These are phyloP conservation scores for Gaertneriomyces semiglobifer DNA, from an alignment of 192 early-diverging fungal species.

Conservation along the genomic window DNA sequence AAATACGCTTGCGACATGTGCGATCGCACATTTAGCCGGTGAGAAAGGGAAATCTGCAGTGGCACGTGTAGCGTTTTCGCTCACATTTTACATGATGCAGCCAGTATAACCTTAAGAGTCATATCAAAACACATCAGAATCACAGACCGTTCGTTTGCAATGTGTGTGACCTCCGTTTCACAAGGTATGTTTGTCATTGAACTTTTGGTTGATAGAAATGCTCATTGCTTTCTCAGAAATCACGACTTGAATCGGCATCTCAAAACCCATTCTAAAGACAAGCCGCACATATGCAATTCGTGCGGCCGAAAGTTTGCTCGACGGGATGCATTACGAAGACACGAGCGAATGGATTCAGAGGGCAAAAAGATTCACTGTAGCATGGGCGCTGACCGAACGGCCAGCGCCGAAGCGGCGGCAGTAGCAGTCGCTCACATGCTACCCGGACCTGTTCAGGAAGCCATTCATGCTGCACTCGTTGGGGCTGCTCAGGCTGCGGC, in stretches of 20 bases:
- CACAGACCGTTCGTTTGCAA: constrained; percentile 40
- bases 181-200: constrained; percentile 26
- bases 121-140: constrained; percentile 43
- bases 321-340: constrained; percentile 39
- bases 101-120: constrained; percentile 40
- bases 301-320: constrained; percentile 41
- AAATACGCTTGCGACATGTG: constrained; percentile 27
- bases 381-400: not conserved
- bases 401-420: constrained; percentile 1
- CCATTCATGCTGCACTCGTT: constrained; percentile 15
- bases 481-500: constrained; percentile 10
- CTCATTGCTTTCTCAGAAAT: constrained; percentile 23
- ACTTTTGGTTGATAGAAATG: constrained; percentile 5
- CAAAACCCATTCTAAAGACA: constrained; percentile 39
- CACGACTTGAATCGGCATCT: constrained; percentile 43
- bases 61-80: not conserved
- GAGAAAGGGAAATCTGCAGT: not conserved
- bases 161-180: constrained; percentile 33
- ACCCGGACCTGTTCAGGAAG: constrained; percentile 18
- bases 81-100: constrained; percentile 20
- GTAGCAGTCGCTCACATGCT: constrained; percentile 6
- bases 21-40: constrained; percentile 32
- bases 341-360: constrained; percentile 43
- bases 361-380: constrained; percentile 45
- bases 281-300: constrained; percentile 29